These are phyloP conservation scores for Trapa incisa DNA, from an alignment of 345 rosid species.

Conservation along the genomic window DNA sequence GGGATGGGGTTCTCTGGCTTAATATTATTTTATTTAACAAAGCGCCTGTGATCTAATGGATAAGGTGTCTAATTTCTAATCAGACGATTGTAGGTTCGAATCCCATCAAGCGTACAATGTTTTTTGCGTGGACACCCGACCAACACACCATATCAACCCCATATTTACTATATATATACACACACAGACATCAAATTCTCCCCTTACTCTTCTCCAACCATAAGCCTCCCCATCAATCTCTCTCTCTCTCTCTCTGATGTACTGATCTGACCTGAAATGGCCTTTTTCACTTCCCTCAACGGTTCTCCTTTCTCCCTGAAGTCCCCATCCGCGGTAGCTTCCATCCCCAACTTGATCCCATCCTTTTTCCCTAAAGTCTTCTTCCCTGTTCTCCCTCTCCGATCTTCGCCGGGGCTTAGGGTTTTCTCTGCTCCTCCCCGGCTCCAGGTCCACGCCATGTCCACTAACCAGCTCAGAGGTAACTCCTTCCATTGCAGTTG, in stretches of 20 bases:
- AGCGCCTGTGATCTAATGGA: conserved; percentile 47
- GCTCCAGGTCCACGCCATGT: not conserved
- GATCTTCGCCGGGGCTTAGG: conserved; percentile 3
- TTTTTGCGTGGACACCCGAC: too few relatives aligned
- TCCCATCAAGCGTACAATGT: too few relatives aligned
- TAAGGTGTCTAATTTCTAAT: conserved; percentile 29
- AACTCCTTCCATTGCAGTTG: not conserved
- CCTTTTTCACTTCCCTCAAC: conserved; percentile 3
- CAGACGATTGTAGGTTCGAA: too few relatives aligned
- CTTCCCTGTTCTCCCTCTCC: conserved; percentile 1
- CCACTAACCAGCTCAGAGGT: conserved; percentile 8
- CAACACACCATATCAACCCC: too few relatives aligned
- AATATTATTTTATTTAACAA: not conserved
- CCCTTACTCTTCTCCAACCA: too few relatives aligned
- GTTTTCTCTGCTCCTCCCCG: not conserved
- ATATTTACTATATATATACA: too few relatives aligned
- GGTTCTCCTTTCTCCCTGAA: not conserved
- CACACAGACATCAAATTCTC: too few relatives aligned
- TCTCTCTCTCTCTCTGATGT: not conserved
- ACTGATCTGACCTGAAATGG: not conserved
- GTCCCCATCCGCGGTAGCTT: not conserved
- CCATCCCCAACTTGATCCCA: not conserved
- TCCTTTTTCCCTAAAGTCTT: not conserved
- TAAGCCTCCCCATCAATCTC: too few relatives aligned
- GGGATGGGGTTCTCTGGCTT: conserved; percentile 14